A percentile compares a stretch with the other conserved stretches of the same genome.
Conservation (phyloP, 2,329 filamentous ascomycete genomes). For the Leptographium flavum region DNA sequence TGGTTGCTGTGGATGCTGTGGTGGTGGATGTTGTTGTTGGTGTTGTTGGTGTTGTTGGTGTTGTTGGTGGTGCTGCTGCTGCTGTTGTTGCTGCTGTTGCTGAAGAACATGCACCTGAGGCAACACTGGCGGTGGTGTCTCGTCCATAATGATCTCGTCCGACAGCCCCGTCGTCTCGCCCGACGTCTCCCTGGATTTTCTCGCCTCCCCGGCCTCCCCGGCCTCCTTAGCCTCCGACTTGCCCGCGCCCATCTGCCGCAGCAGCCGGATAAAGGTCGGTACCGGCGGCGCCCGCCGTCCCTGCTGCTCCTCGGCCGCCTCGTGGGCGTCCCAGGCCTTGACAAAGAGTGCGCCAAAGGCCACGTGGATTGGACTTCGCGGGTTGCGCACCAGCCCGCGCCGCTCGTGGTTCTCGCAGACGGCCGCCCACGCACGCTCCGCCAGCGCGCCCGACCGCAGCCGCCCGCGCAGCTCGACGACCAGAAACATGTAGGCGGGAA, state of each 20-base stretch:
- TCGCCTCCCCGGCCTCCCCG: background rate
- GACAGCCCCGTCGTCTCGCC: background rate
- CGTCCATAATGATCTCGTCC: slow-evolving; percentile 6
- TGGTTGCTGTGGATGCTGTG: background rate
- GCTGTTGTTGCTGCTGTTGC: slow-evolving; percentile 17
- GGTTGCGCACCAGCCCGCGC: slow-evolving; percentile 31
- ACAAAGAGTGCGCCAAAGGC: slow-evolving; percentile 43
- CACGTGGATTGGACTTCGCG: slow-evolving; percentile 41
- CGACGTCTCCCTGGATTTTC: background rate
- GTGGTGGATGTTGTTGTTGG: slow-evolving; percentile 16
- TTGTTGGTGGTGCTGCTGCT: slow-evolving; percentile 23
- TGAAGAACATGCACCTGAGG: slow-evolving; percentile 22
- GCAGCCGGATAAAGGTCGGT: slow-evolving; percentile 31
- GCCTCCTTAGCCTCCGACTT: slow-evolving; percentile 5
- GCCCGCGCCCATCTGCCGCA: slow-evolving; percentile 28
- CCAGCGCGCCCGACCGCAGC: slow-evolving; percentile 36
- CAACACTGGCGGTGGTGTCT: slow-evolving; percentile 11
- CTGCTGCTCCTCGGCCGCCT: slow-evolving; percentile 28
- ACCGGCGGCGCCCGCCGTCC: slow-evolving; percentile 25
- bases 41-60: slow-evolving; percentile 22
- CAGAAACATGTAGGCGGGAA: slow-evolving; percentile 47
- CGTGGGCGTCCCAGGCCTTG: slow-evolving; percentile 47
- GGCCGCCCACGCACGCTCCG: slow-evolving; percentile 43
- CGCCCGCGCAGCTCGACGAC: slow-evolving; percentile 39
- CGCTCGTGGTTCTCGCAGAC: slow-evolving; percentile 40